Evolutionary conservation across 345 rosid genomes (phyloP).

Genomic region (Tarenaya hassleriana): DNA sequence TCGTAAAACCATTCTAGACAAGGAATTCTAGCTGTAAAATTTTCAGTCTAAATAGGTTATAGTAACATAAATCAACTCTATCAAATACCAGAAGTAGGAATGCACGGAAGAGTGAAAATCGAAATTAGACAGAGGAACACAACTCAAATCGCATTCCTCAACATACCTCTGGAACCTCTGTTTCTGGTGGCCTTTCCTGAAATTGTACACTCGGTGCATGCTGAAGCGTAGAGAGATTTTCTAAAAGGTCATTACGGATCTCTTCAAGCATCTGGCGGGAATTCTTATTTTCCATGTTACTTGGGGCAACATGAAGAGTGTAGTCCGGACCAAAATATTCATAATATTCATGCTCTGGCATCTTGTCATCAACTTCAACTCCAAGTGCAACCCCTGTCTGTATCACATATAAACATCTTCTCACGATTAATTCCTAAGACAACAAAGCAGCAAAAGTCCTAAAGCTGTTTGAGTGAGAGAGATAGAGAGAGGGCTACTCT

Average conservation of each 20-base stretch:
- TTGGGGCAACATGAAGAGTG: constrained; percentile 50
- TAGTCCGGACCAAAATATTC: constrained; percentile 80
- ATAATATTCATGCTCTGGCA: constrained; percentile 75
- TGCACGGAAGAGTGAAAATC: constrained; percentile 12
- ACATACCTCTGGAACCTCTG: constrained; percentile 69
- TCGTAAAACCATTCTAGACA: background rate
- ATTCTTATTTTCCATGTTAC: constrained; percentile 46
- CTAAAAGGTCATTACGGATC: constrained; percentile 73
- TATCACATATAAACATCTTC: constrained; percentile 10
- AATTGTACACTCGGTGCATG: constrained; percentile 98
- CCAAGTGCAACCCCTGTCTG: constrained; percentile 78
- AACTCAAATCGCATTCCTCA: constrained; percentile 11
- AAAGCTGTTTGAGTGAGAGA: constrained; percentile 3
- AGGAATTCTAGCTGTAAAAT: background rate
- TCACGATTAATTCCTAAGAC: constrained; percentile 2
- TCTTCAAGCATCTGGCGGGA: constrained; percentile 69
- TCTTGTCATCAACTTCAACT: constrained; percentile 65
- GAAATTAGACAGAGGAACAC: constrained; percentile 4
- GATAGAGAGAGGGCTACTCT: background rate
- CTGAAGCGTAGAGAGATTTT: constrained; percentile 80
- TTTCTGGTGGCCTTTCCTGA: constrained; percentile 82
- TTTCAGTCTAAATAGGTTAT: background rate
- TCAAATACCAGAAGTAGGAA: constrained; percentile 2
- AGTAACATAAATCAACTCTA: background rate
- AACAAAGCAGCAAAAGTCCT: background rate